Evolutionary conservation across 495 filamentous ascomycete genomes (phyloP), one percentile per base, ranked within the genome.

Genomic region (Penicillium ochrochloron): DNA sequence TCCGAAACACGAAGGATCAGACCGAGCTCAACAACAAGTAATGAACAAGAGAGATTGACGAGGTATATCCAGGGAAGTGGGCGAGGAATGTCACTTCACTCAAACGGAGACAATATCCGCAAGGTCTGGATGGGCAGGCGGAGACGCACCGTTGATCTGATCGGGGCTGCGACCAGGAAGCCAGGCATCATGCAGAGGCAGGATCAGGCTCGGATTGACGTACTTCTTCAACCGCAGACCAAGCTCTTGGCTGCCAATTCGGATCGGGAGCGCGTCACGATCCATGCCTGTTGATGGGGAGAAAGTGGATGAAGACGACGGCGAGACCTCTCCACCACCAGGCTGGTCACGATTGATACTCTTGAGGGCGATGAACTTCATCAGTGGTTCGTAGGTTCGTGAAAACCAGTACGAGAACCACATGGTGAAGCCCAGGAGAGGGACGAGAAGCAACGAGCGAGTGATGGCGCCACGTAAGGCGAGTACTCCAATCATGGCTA

Each of bases 401-500:
- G 83, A 77, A 69, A 90, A 98, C 62, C 87, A 87, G 72, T 90
- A 90, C 41, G 84, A 89, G 70, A 94, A 93, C 92, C 94, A 97
- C 10, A 97, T 75, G 0, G 93, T 96, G 23, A 83, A 85, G 7
- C 85, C 73, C 4, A 97, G 75, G 2, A 98, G 83, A 31, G 96
- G 96, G 3, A 89, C 75, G 19, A 98, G 83, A 12, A 96, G 76
- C 37, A 87, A 73, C 0, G 93, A 89, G 8, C 89, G 82, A 15
- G 84, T 86, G 60, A 92, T 90, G 0, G 90, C 91, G 41, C 80
- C 72, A 31, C 85, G 84, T n/a, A 94, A 76, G 11, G 92, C 92
- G 23, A 99, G 81, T 46, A 92, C 87, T 2, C 94, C 95, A 14
- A 93, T 90, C 85, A 96, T 96, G 39, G 94, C 90, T 27, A 97